A percentile compares a stretch with the other conserved stretches of the same genome.
Evolutionary conservation across 2,329 filamentous ascomycete genomes (phyloP).

Genomic region (Coniosporium tulheliwenetii): DNA sequence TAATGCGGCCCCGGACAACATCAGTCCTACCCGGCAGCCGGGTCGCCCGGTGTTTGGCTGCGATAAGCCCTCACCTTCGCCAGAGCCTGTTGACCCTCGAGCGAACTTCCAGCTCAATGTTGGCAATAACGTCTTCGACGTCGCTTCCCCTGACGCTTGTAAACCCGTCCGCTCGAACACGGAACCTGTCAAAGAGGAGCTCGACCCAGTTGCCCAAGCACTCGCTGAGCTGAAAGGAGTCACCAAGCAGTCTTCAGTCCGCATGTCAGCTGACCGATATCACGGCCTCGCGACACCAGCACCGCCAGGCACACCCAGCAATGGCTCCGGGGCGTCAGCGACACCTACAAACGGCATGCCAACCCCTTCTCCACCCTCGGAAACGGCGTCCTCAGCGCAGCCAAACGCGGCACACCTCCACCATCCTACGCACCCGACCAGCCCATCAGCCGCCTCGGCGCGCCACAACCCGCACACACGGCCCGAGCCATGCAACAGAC

Average conservation of each 20-base stretch:
- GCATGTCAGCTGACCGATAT: slow-evolving; percentile 93
- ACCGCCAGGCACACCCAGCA: slow-evolving; percentile 22
- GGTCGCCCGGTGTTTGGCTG: slow-evolving; percentile 11
- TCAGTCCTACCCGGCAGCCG: slow-evolving; percentile 25
- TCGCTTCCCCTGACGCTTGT: slow-evolving; percentile 54
- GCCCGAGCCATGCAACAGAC: slow-evolving; percentile 92
- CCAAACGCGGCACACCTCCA: slow-evolving; percentile 61
- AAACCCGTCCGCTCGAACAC: slow-evolving; percentile 23
- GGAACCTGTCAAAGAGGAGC: slow-evolving; percentile 38
- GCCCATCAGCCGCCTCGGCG: slow-evolving; percentile 63
- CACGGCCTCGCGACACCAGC: slow-evolving; percentile 81
- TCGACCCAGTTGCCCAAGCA: slow-evolving; percentile 82
- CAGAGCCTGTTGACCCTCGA: slow-evolving; percentile 78
- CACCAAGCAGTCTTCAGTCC: slow-evolving; percentile 60
- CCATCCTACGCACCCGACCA: slow-evolving; percentile 62
- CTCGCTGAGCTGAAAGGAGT: slow-evolving; percentile 85
- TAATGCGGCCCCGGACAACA: slow-evolving; percentile 22
- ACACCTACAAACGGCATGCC: slow-evolving; percentile 24
- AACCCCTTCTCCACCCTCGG: slow-evolving; percentile 26
- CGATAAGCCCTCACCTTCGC: slow-evolving; percentile 43
- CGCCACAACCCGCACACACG: slow-evolving; percentile 83
- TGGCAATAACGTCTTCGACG: slow-evolving; percentile 90
- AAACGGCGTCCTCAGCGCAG: slow-evolving; percentile 33
- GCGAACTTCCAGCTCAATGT: slow-evolving; percentile 88
- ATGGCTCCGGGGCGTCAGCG: slow-evolving; percentile 26